phyloP scores from a whole-genome alignment of 2,329 filamentous ascomycete species.

The Pseudocercospora cruenta region DNA sequence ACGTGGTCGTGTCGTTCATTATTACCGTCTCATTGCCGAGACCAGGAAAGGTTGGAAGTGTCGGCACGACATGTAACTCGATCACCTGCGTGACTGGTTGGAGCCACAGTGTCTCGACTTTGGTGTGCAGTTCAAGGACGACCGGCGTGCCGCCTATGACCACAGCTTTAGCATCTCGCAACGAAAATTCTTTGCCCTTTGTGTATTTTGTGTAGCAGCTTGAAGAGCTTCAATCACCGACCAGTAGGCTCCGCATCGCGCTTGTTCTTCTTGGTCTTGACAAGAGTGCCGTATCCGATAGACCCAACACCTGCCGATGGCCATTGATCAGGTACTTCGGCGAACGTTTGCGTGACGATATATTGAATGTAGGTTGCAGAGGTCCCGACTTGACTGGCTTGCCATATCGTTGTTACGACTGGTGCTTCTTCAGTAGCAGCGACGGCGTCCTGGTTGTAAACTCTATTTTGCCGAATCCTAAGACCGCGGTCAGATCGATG shows the following conservation, averaged over 20 bases:
- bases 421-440: slow-evolving; percentile 22
- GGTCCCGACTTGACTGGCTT: slow-evolving; percentile 21
- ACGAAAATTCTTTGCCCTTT: background rate
- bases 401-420: slow-evolving; percentile 34
- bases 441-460: slow-evolving; percentile 19
- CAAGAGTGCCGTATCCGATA: slow-evolving; percentile 36
- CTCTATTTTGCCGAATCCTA: slow-evolving; percentile 28
- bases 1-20: background rate
- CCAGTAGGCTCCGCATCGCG: slow-evolving; percentile 9
- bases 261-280: slow-evolving; percentile 9
- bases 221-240: background rate
- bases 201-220: background rate
- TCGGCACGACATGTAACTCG: slow-evolving; percentile 3
- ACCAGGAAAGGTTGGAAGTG: background rate
- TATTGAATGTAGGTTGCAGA: slow-evolving; percentile 31
- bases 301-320: slow-evolving; percentile 28
- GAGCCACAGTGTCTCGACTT: background rate
- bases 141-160: slow-evolving; percentile 1
- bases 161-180: background rate
- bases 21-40: background rate
- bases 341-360: slow-evolving; percentile 40
- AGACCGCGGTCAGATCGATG: background rate
- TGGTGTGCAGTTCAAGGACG: slow-evolving; percentile 5
- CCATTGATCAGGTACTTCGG: slow-evolving; percentile 34
- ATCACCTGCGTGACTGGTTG: slow-evolving; percentile 5